Evolutionary conservation across 2,329 filamentous ascomycete genomes (phyloP).

Genomic region (Colletotrichum trifolii): DNA sequence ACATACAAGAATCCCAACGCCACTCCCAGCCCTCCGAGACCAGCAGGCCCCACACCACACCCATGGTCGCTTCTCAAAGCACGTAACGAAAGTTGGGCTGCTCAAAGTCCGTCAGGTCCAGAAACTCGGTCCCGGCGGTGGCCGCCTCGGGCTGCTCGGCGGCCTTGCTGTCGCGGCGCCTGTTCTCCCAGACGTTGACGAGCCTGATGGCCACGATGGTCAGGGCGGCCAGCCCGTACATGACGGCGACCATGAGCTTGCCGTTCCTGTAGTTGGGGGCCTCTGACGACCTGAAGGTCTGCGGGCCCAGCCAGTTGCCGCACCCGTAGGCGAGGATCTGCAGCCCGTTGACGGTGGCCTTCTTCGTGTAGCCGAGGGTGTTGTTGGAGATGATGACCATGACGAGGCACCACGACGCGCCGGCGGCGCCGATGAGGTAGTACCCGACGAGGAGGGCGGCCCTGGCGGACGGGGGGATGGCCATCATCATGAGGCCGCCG

Average conservation of each 20-base stretch:
- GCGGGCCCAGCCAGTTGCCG: slow-evolving; percentile 41
- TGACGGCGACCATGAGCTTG: slow-evolving; percentile 41
- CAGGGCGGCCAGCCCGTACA: slow-evolving; percentile 38
- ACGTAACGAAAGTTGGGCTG: slow-evolving; percentile 41
- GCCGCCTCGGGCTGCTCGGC: slow-evolving; percentile 31
- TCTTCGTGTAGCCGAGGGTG: slow-evolving; percentile 45
- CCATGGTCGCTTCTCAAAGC: slow-evolving; percentile 22
- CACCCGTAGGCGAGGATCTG: slow-evolving; percentile 39
- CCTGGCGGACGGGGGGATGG: slow-evolving; percentile 39
- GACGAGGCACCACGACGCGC: slow-evolving; percentile 42
- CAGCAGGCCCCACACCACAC: background rate
- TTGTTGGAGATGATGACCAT: slow-evolving; percentile 45
- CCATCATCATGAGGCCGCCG: slow-evolving; percentile 43
- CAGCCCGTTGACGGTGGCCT: slow-evolving; percentile 41
- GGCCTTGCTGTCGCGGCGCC: slow-evolving; percentile 41
- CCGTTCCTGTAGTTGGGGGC: slow-evolving; percentile 41
- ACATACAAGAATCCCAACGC: no score
- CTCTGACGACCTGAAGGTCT: slow-evolving; percentile 41
- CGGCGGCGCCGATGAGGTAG: slow-evolving; percentile 41
- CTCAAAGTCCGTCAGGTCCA: slow-evolving; percentile 42
- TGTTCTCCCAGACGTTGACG: slow-evolving; percentile 42
- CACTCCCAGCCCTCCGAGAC: background rate
- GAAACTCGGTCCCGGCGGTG: slow-evolving; percentile 37
- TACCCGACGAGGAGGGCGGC: slow-evolving; percentile 40
- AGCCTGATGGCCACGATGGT: slow-evolving; percentile 35